These are phyloP conservation scores for Phytopythium mirpurense DNA, from an alignment of 352 stramenopile genomes.

Conservation along the genomic window DNA sequence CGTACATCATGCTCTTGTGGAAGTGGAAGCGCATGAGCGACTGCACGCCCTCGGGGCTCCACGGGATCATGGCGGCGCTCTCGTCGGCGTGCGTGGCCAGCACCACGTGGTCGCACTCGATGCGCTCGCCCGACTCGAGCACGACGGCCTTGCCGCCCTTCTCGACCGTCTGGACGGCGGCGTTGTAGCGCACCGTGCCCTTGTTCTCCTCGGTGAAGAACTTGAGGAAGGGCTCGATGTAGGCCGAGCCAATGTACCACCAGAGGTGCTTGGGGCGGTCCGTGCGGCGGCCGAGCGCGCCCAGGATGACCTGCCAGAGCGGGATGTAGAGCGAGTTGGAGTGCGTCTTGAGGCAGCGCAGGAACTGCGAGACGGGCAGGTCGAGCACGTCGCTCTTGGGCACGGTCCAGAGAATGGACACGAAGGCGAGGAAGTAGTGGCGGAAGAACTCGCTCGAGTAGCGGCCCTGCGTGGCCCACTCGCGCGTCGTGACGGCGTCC, in stretches of 20 bases:
- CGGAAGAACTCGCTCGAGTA: slow-evolving; percentile 86
- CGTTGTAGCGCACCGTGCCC: slow-evolving; percentile 75
- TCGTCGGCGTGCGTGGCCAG: slow-evolving; percentile 78
- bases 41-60: slow-evolving; percentile 54
- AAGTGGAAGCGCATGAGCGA: slow-evolving; percentile 79
- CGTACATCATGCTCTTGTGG: slow-evolving; percentile 88
- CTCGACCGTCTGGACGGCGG: slow-evolving; percentile 54
- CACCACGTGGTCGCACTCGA: slow-evolving; percentile 83
- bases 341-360: slow-evolving; percentile 85
- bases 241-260: slow-evolving; percentile 82
- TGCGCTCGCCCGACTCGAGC: slow-evolving; percentile 58
- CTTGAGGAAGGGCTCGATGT: slow-evolving; percentile 84
- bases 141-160: slow-evolving; percentile 80
- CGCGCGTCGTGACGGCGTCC: slow-evolving; percentile 61
- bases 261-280: slow-evolving; percentile 81
- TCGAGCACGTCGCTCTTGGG: slow-evolving; percentile 82
- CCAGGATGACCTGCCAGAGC: slow-evolving; percentile 79
- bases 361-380: slow-evolving; percentile 77
- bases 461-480: slow-evolving; percentile 58
- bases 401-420: slow-evolving; percentile 83
- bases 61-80: slow-evolving; percentile 66
- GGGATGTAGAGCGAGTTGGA: slow-evolving; percentile 86
- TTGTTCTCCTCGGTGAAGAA: slow-evolving; percentile 81
- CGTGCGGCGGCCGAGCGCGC: slow-evolving; percentile 60
- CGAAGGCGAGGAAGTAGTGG: slow-evolving; percentile 86